These are phyloP conservation scores for Biscogniauxia mediterranea DNA, from an alignment of 2,329 filamentous ascomycete species.

Conservation along the genomic window DNA sequence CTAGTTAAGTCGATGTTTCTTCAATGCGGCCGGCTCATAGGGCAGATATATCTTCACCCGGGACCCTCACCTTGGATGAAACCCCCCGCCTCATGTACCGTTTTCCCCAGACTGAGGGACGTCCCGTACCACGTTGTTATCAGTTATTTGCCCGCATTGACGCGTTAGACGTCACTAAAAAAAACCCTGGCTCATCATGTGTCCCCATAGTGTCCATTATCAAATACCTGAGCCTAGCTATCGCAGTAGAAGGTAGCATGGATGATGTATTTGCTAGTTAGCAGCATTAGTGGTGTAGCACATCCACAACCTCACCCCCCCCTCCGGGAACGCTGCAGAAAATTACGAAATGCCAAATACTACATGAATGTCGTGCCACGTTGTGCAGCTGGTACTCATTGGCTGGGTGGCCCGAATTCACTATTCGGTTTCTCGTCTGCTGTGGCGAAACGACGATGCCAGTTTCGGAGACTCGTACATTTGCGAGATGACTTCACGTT, in stretches of 20 bases:
- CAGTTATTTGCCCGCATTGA: background rate
- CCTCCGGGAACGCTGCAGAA: background rate
- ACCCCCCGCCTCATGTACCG: background rate
- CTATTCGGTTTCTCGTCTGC: background rate
- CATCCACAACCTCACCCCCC: too few species aligned
- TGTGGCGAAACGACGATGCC: background rate
- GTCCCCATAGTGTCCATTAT: background rate
- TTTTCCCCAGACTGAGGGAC: background rate
- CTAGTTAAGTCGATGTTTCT: too few species aligned
- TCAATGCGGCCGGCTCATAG: too few species aligned
- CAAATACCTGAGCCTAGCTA: background rate
- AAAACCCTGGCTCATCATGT: background rate
- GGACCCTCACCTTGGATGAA: too few species aligned
- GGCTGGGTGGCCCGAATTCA: background rate
- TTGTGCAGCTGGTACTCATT: background rate
- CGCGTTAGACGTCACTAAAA: background rate
- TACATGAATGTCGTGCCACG: background rate
- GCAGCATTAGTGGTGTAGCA: background rate
- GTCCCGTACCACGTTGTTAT: background rate
- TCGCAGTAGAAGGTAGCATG: background rate
- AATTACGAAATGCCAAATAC: background rate
- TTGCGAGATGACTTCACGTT: background rate
- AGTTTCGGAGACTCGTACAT: background rate
- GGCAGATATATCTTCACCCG: too few species aligned
- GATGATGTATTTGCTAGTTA: background rate